phyloP scores from a whole-genome alignment of 1,139 yeast species.

The Magnusiomyces paraingens region DNA sequence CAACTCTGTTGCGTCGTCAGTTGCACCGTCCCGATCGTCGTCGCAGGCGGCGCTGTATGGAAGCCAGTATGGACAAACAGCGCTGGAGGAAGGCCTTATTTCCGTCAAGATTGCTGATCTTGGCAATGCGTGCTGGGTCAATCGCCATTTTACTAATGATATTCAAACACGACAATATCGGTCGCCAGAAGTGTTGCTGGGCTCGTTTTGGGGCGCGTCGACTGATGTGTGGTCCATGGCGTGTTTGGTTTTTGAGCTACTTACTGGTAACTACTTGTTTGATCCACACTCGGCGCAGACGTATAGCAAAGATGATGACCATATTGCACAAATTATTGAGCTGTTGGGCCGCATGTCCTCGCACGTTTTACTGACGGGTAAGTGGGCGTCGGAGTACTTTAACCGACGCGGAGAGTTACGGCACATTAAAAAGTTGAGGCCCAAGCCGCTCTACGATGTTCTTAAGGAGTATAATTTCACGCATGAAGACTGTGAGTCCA shows the following conservation, averaged over 20 bases:
- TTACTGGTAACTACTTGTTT: slow-evolving; percentile 80
- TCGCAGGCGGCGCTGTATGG: slow-evolving; percentile 10
- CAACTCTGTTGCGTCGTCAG: background rate
- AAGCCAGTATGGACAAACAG: slow-evolving; percentile 17
- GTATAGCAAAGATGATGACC: slow-evolving; percentile 76
- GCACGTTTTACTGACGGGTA: slow-evolving; percentile 47
- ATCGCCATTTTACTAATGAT: slow-evolving; percentile 71
- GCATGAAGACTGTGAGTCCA: slow-evolving; percentile 46
- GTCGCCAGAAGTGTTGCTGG: slow-evolving; percentile 69
- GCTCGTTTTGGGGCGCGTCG: slow-evolving; percentile 74
- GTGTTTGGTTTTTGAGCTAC: slow-evolving; percentile 69
- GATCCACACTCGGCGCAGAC: slow-evolving; percentile 65
- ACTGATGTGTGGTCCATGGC: slow-evolving; percentile 83
- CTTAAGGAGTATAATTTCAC: slow-evolving; percentile 62
- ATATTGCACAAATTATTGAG: slow-evolving; percentile 77
- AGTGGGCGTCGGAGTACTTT: slow-evolving; percentile 48
- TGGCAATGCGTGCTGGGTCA: slow-evolving; percentile 77
- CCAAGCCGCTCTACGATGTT: slow-evolving; percentile 63
- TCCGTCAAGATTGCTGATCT: slow-evolving; percentile 73
- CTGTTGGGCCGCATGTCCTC: slow-evolving; percentile 57
- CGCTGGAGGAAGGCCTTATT: slow-evolving; percentile 36
- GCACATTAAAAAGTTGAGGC: slow-evolving; percentile 57
- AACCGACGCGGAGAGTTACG: slow-evolving; percentile 48
- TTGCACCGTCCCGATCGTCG: slow-evolving; percentile 11
- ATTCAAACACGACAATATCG: slow-evolving; percentile 85